Percentiles rank a stretch among this genome's conserved stretches.
Conservation (phyloP, 2,329 filamentous ascomycete species). For the Monilinia fructigena region DNA sequence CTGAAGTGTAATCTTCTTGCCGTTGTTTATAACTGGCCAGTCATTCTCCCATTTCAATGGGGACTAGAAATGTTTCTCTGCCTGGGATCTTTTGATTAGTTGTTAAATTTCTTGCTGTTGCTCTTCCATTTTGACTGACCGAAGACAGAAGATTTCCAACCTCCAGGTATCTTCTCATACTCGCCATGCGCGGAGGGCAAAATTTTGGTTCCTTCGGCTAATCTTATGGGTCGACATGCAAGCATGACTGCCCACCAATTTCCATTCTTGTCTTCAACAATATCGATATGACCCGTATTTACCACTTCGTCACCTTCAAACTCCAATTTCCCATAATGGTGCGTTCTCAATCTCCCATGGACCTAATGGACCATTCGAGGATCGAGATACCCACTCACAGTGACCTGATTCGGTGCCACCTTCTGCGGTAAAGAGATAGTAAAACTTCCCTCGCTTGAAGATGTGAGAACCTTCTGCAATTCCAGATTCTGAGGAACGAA, state of each 20-base stretch:
- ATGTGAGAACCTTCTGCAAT: conserved; percentile 58
- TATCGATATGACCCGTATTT: conserved; percentile 55
- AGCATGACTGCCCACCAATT: conserved; percentile 55
- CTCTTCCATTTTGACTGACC: conserved; percentile 42
- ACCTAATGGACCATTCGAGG: conserved; percentile 5
- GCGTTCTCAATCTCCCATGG: conserved; percentile 11
- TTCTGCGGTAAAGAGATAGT: conserved; percentile 55
- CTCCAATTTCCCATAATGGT: conserved; percentile 7
- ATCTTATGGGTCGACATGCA: conserved; percentile 42
- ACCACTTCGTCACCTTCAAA: conserved; percentile 17
- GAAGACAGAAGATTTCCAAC: conserved; percentile 17
- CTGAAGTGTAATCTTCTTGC: conserved; percentile 4
- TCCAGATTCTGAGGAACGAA: conserved; percentile 47
- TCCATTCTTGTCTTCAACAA: conserved; percentile 52
- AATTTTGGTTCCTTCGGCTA: conserved; percentile 1
- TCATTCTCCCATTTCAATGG: conserved; percentile 51
- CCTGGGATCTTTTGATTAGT: conserved; percentile 46
- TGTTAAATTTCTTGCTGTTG: conserved; percentile 35
- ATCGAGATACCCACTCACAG: conserved; percentile 30
- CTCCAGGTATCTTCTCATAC: not conserved
- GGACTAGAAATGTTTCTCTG: conserved; percentile 51
- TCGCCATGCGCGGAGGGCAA: not conserved
- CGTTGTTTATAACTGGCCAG: conserved; percentile 45
- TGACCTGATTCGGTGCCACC: conserved; percentile 52
- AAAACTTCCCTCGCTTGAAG: conserved; percentile 51